Conservation (phyloP, 495 filamentous ascomycete species). For the Lasiosphaeriaceae sp. region DNA sequence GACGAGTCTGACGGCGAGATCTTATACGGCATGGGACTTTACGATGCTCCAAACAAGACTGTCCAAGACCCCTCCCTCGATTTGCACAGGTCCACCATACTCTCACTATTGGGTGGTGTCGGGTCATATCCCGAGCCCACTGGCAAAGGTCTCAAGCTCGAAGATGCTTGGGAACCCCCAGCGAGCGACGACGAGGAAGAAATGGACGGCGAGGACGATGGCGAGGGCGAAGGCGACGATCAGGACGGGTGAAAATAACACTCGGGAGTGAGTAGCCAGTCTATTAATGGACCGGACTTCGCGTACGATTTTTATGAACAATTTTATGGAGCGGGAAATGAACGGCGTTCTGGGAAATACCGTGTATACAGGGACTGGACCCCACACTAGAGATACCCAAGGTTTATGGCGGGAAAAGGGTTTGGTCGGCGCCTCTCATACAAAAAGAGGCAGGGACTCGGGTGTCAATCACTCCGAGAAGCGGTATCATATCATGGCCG, state of each 20-base stretch:
- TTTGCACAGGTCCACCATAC: constrained; percentile 46
- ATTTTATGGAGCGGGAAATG: constrained; percentile 1
- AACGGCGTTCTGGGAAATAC: not conserved
- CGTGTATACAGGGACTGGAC: not conserved
- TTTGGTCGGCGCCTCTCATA: not conserved
- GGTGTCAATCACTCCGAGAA: no score
- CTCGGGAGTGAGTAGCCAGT: no score
- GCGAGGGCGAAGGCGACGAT: constrained; percentile 30
- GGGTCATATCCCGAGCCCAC: constrained; percentile 32
- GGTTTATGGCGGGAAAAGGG: not conserved
- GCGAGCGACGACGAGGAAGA: constrained; percentile 55
- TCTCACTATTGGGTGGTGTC: constrained; percentile 41
- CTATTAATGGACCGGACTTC: not conserved
- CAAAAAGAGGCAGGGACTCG: not conserved
- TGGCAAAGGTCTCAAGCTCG: constrained; percentile 76
- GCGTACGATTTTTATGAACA: not conserved
- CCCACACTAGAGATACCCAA: constrained; percentile 8
- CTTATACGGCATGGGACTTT: constrained; percentile 78
- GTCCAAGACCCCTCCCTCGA: constrained; percentile 26
- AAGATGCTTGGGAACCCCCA: constrained; percentile 78
- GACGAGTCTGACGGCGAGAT: constrained; percentile 59
- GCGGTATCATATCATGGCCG: no score
- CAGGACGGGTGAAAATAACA: constrained; percentile 21
- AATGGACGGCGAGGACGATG: constrained; percentile 43
- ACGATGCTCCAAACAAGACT: constrained; percentile 59